phyloP scores from a whole-genome alignment of 768 basidiomycete species.

The Pleurotus eryngii region DNA sequence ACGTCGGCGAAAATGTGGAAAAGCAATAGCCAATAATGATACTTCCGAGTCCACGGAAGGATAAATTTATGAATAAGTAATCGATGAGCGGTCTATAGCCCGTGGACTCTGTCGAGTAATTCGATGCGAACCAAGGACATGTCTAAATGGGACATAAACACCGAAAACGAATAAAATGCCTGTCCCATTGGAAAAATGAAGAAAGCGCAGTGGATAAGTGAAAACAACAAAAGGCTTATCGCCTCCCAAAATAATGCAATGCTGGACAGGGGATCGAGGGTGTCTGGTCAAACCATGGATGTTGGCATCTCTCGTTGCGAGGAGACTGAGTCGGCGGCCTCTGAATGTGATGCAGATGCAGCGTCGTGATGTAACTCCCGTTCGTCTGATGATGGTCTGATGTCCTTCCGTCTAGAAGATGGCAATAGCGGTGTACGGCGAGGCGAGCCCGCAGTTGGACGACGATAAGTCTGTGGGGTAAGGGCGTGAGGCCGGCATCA shows the following conservation, averaged over 20 bases:
- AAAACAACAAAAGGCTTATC: not conserved
- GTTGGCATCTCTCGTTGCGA: not conserved
- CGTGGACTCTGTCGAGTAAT: too few relatives aligned
- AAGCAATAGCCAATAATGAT: conserved; percentile 7
- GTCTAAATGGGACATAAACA: not conserved
- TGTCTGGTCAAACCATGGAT: conserved; percentile 5
- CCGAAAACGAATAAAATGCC: too few relatives aligned
- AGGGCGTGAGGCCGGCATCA: not conserved
- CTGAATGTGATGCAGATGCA: not conserved
- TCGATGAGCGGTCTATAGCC: not conserved
- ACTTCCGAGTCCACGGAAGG: not conserved
- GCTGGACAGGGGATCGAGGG: not conserved
- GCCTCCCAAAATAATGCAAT: not conserved
- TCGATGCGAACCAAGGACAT: not conserved
- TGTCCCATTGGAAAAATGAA: not conserved
- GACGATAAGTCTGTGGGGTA: conserved; percentile 8
- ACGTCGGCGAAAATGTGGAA: conserved; percentile 3
- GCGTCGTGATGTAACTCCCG: not conserved
- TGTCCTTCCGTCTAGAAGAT: conserved; percentile 1
- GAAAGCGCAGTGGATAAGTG: not conserved
- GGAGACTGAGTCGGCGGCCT: not conserved
- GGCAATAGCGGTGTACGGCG: conserved; percentile 7
- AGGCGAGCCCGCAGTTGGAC: conserved; percentile 4
- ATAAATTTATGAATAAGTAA: not conserved
- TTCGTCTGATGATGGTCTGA: not conserved